Evolutionary conservation across 2,329 filamentous ascomycete species (phyloP), one percentile per base, ranked within the genome.

Genomic region (Leptographium flavum): DNA sequence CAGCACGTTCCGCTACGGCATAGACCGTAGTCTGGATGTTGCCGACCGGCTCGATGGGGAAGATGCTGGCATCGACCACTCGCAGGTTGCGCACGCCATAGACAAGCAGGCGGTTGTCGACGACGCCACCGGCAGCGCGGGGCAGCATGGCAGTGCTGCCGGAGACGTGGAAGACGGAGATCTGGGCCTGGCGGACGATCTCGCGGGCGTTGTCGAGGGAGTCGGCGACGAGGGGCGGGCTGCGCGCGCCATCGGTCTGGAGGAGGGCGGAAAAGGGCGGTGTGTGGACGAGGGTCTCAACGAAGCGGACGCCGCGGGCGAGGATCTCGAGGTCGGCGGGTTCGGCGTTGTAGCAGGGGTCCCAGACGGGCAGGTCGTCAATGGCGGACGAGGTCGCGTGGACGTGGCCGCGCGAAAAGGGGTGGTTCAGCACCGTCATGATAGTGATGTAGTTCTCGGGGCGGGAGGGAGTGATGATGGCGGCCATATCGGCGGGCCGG

Each of bases 341-440:
- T 21, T 43, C 37, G 5, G 32, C 36, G 50, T 76, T 67, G 58
- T 68, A 76, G 30, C 67, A 66, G 21, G 71, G 70, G 47, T 76
- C 68, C 48, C 76, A 71, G 22, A 69, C 63, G 1, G 68, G 64
- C 25, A 23, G 19, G 14, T 42, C 30, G 21, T 25, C 54, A 4
- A 64, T 57, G 35, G 66, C 61, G 1, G 61, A 42, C 2, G 63
- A 64, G 5, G 56, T 57, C 45, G 78, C 71, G 58, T 78, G 76
- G 46, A 75, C 68, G 27, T 65, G 62, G 6, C 75, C 75, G 1
- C 74, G 67, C 3, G 70, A 73, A 51, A 71, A 70, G 0, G 74
- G 74, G 47, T 77, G 75, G 13, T 70, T 42, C 17, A 42, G 30
- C 14, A 42, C 19, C 9, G 30, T 42, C 40, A 42, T 42, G n/a